Evolutionary conservation across 2,329 filamentous ascomycete species (phyloP), one percentile per base, ranked within the genome.

Genomic region (Fusarium equiseti): DNA sequence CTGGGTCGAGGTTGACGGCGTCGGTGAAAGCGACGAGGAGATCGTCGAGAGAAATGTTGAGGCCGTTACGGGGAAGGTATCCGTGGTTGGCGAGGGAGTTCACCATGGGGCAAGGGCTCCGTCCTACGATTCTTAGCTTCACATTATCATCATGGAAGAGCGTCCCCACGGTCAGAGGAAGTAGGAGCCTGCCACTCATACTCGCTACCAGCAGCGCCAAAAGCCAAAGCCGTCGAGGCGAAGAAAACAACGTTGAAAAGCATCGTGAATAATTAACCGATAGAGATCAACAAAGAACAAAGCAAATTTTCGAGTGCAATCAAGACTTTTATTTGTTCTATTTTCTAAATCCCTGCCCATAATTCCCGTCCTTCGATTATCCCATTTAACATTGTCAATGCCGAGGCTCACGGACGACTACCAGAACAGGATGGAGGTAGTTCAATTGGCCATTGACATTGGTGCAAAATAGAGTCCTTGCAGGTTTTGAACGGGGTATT

Each of bases 41-140:
- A 11, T 75, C 73, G 1, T 56, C 51, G 20, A 70, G 54, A 2
- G 64, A 68, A 9, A 66, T 67, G 29, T 71, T 56, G 38, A 68
- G 59, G 11, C 73, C 73, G 27, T 72, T 58, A 11, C 65, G 63
- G 12, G 70, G 71, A 1, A 75, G 64, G 35, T 70, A 75, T 27
- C 72, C 73, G 31, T 75, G 73, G 62, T 75, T 75, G 13, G 73
- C 70, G 22, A 75, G 46, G 0, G 57, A 48, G 31, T 75, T 75
- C 8, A 75, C 45, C 61, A 75, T 60, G 1, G 73, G 73, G 6
- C 73, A 75, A 26, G 73, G 73, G 10, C 73, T 68, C 49, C 73
- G 31, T 9, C 60, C 70, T 74, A 49, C 8, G 6, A 12, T 4
- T 15, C 31, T 74, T 27, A 74, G 24, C 9, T 29, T 18, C 3